Conservation (phyloP, 176 grass and related monocot genomes). For the Metroxylon sagu region DNA sequence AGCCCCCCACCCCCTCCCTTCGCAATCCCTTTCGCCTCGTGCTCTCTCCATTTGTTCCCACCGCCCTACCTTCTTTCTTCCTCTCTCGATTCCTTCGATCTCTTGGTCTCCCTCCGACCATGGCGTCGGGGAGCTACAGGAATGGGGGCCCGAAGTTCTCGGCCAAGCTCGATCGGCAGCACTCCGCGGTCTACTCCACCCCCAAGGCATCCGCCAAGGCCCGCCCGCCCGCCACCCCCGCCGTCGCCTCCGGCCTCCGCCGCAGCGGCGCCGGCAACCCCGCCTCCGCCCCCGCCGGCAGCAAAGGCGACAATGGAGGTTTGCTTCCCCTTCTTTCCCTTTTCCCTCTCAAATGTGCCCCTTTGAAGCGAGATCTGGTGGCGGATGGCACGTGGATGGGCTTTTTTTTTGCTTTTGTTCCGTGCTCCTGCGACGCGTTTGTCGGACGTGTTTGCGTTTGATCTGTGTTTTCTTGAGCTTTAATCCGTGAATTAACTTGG, state of each 20-base stretch:
- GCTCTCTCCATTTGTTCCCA: too few species aligned
- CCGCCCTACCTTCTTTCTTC: too few species aligned
- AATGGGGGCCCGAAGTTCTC: slow-evolving; percentile 47
- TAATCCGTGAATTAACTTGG: too few species aligned
- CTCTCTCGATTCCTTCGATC: neutral
- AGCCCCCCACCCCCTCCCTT: too few species aligned
- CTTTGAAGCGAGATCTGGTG: too few species aligned
- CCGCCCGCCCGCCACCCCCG: slow-evolving; percentile 31
- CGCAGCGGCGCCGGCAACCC: slow-evolving; percentile 54
- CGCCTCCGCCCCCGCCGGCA: slow-evolving; percentile 23
- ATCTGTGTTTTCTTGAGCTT: too few species aligned
- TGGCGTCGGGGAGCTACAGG: slow-evolving; percentile 22
- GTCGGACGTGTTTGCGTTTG: too few species aligned
- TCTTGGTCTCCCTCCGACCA: neutral
- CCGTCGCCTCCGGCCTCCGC: slow-evolving; percentile 27
- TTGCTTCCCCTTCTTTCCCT: neutral
- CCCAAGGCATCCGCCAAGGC: slow-evolving; percentile 69
- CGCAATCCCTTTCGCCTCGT: too few species aligned
- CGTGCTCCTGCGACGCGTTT: too few species aligned
- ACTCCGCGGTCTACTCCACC: slow-evolving; percentile 32
- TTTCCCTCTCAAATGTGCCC: neutral
- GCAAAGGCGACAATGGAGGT: slow-evolving; percentile 58
- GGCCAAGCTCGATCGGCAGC: slow-evolving; percentile 57
- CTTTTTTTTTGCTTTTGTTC: too few species aligned
- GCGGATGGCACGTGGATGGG: too few species aligned